Evolutionary conservation across 306 rosid genomes (phyloP).

Genomic region (Prosopis cineraria): DNA sequence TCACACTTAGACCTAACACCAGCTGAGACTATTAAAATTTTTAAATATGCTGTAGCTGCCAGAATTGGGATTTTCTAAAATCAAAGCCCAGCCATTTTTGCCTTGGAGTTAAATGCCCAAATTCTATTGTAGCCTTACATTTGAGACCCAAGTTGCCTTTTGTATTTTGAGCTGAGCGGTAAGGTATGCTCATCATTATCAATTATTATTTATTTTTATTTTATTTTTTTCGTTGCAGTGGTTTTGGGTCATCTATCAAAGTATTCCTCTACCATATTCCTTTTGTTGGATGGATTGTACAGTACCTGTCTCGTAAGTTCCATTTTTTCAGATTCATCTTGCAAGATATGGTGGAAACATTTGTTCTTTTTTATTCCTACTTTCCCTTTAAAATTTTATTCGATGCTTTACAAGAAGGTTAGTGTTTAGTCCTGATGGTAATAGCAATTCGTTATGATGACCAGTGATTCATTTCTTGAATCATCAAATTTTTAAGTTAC

Average conservation of each 20-base stretch:
- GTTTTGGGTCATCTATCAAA: constrained; percentile 84
- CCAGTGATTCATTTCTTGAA: too few species aligned
- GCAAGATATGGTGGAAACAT: constrained; percentile 10
- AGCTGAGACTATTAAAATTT: neutral
- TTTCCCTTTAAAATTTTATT: neutral
- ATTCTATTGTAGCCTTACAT: neutral
- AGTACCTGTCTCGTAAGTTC: constrained; percentile 71
- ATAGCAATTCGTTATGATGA: neutral
- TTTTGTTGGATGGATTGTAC: constrained; percentile 81
- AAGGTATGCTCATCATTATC: neutral
- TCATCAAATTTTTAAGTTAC: neutral
- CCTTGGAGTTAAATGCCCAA: neutral
- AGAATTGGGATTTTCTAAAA: neutral
- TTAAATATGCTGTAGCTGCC: too few species aligned
- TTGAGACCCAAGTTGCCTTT: neutral
- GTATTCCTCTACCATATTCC: constrained; percentile 78
- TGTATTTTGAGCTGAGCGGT: neutral
- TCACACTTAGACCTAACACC: constrained; percentile 7
- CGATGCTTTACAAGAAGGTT: neutral
- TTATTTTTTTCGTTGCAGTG: constrained; percentile 57
- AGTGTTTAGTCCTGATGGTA: neutral
- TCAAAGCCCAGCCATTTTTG: neutral
- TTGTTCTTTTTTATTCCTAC: neutral
- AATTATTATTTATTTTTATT: too few species aligned
- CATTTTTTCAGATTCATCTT: constrained; percentile 6